These are phyloP conservation scores for Tritrichomonas musculus DNA, from an alignment of 208 protist species.

Conservation along the genomic window DNA sequence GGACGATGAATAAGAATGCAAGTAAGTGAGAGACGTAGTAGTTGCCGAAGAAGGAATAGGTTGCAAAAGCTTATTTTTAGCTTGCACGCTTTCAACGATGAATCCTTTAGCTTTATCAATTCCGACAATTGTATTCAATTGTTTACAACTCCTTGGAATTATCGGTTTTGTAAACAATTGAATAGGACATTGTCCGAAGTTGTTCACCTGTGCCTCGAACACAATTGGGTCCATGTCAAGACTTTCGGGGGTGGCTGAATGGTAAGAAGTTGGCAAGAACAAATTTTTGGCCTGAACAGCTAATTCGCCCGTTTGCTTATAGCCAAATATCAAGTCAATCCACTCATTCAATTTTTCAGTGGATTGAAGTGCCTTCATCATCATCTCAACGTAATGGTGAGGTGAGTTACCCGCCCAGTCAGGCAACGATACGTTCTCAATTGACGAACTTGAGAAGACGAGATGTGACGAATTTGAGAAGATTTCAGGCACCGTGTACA, in stretches of 20 bases:
- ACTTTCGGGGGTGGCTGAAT: background rate
- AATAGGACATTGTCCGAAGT: slow-evolving; percentile 19
- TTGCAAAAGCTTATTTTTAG: too few relatives aligned
- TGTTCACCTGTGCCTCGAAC: background rate
- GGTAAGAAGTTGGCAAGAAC: background rate
- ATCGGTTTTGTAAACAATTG: slow-evolving; percentile 3
- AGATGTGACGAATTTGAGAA: background rate
- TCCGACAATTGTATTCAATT: too few relatives aligned
- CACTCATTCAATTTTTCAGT: background rate
- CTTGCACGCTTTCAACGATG: too few relatives aligned
- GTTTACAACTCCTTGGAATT: too few relatives aligned
- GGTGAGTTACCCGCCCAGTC: background rate
- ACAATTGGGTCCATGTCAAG: background rate
- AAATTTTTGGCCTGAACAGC: background rate
- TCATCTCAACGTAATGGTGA: background rate
- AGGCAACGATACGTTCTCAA: background rate
- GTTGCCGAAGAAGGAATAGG: too few relatives aligned
- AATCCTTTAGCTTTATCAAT: too few relatives aligned
- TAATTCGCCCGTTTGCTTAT: background rate
- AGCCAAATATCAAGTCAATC: slow-evolving; percentile 24
- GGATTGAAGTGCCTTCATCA: background rate
- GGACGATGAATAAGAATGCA: too few relatives aligned
- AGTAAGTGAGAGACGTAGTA: too few relatives aligned
- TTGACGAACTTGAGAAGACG: background rate
- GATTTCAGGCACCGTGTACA: background rate